Base-by-base conservation (phyloP, 805 yeast genomes). In the Cephaloascus albidus region DNA sequence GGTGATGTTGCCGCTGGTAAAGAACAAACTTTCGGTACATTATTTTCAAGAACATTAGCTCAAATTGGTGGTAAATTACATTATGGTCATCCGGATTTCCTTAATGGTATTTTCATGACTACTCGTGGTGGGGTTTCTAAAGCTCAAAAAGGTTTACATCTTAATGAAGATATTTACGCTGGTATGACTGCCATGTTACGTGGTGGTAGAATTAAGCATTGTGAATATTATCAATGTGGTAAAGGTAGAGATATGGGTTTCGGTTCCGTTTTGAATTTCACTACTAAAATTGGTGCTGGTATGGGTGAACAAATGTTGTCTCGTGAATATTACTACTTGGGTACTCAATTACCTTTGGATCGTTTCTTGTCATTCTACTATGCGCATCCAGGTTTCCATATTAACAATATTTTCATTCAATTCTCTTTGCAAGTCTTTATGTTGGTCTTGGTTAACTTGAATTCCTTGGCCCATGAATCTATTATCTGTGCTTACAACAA, bases 1-100 rank as follows among this genome's bases (percentile, higher is more conserved):
- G 94, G 93, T 67, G 94, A 84, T 65, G 83, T 84, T 55, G 94
- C 94, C 39, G 94, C 94, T 36, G 93, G 93, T 63, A 84, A 84
- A 58, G 94, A 84, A 68, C 94, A 84, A 63, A 83, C 93, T 40
- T 84, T 84, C 55, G 94, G 94, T 65, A 84, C 94, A 0, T 64
- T 84, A 50, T 84, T 82, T 53, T 85, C 93, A 10, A 74, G 94
- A 70, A 84, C 93, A 18, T 67, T 84, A 52, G 81, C 90, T 45
- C 87, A 81, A 65, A 74, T 84, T 57, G 93, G 93, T 55, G 93
- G 89, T 56, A 84, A 84, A 53, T 70, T 84, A 54, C 93, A 84
- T 68, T 84, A 84, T 64, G 94, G 94, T 59, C 93, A 84, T 62
- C 94, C 94, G 39, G 94, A 84, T 73, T 84, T 84, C 64, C 61